Evolutionary conservation across 140 eudicot species (phyloP).

Genomic region (Flaveria floridana): DNA sequence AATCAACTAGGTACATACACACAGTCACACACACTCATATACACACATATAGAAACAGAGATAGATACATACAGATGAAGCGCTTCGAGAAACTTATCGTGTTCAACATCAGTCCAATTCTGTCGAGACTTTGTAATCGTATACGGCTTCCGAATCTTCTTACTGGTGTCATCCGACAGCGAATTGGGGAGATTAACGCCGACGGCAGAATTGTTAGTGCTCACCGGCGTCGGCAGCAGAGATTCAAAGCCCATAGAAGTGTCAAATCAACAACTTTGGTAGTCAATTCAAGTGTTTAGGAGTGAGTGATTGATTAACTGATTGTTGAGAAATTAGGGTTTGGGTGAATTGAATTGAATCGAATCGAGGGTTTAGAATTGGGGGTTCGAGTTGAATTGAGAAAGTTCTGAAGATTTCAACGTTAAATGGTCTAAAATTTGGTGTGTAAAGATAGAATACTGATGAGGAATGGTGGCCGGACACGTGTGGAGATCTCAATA

Average conservation of each 20-base stretch:
- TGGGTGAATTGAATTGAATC: background rate
- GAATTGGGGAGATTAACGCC: conserved; percentile 24
- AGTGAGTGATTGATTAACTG: background rate
- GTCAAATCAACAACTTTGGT: background rate
- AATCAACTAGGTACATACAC: background rate
- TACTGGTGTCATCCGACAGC: conserved; percentile 25
- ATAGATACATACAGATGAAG: conserved; percentile 35
- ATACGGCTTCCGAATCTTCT: conserved; percentile 42
- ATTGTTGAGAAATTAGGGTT: conserved; percentile 13
- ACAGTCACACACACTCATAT: background rate
- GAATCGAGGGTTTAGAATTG: conserved; percentile 10
- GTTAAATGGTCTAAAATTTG: no score
- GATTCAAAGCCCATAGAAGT: conserved; percentile 35
- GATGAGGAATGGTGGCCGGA: background rate
- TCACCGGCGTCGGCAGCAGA: conserved; percentile 17
- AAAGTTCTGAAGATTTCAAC: conserved; percentile 16
- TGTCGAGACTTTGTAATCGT: conserved; percentile 41
- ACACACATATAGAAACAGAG: conserved; percentile 5
- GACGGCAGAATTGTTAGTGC: conserved; percentile 10
- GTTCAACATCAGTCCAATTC: conserved; percentile 45
- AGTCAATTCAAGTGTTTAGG: background rate
- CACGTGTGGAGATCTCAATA: background rate
- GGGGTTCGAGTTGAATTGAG: conserved; percentile 33
- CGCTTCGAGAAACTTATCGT: conserved; percentile 44
- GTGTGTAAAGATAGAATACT: no score